A percentile compares a stretch with the other conserved stretches of the same genome.
Evolutionary conservation across 1,284 basidiomycete genomes (phyloP).

Genomic region (Puccinia horiana): DNA sequence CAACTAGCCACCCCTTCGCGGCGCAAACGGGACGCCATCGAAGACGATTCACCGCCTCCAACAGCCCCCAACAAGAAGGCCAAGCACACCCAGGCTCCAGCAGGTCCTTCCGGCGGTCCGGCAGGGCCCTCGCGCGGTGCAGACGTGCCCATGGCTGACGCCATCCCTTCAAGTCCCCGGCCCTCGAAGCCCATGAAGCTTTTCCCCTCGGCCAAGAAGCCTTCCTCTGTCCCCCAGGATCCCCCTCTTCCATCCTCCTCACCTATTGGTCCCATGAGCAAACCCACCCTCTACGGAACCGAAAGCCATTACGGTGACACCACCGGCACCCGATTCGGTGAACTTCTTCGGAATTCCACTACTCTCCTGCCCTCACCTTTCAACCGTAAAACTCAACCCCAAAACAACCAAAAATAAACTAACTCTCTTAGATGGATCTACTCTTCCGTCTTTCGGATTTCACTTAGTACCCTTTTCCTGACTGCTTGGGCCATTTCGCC

Average conservation of each 20-base stretch:
- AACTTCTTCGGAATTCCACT: not conserved
- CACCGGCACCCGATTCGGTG: constrained; percentile 7
- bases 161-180: not conserved
- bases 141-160: not conserved
- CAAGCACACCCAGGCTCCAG: not conserved
- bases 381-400: not conserved
- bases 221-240: not conserved
- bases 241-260: not conserved
- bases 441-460: not conserved
- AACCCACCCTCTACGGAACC: constrained; percentile 39
- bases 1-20: not conserved
- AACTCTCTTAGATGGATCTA: not conserved
- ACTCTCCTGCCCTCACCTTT: constrained; percentile 16
- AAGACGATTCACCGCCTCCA: not conserved
- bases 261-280: not conserved
- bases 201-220: constrained; percentile 6
- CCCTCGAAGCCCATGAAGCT: not conserved
- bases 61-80: not conserved
- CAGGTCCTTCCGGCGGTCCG: not conserved
- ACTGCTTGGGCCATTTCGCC: not conserved
- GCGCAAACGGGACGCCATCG: not conserved
- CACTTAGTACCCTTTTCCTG: not conserved
- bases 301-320: constrained; percentile 23
- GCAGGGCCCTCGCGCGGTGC: too few species aligned
- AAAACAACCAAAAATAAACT: not conserved